Evolutionary conservation across 768 basidiomycete species (phyloP), one percentile per base, ranked within the genome.

Genomic region (Infundibulicybe gibba): DNA sequence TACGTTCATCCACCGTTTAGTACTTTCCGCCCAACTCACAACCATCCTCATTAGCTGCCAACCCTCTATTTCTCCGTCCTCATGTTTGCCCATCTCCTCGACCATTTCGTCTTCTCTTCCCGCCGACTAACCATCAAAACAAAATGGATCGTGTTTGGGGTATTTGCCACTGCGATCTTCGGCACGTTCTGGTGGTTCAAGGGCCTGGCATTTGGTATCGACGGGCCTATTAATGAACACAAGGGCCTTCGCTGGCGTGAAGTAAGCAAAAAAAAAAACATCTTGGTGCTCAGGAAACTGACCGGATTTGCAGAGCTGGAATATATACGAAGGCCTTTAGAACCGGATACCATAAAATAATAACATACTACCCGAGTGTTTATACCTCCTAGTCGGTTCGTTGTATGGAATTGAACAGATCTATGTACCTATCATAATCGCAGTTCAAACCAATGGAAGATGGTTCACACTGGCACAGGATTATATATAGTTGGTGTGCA

Each of bases 31-130:
- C 25, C 38, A 13, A 14, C 12, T 19, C 30, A 5, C 42, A 14
- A 44, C 52, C 14, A 50, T 49, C 50, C 40, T 16, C 15, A 32
- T 37, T 56, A 94, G 90, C 82, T 98, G 9, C 95, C 95, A 5
- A 94, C 95, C 0, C 73, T 97, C n/a, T 98, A 94, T 72, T 99
- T 99, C 67, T 78, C 94, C 17, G 91, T 98, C 41, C 68, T 98
- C 44, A 92, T 95, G 87, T 71, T 85, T 39, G 90, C 86, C 0
- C 92, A 97, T 62, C 64, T 98, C 47, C 74, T 95, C 51, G 94
- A 99, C 66, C 93, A 97, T 63, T 89, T 93, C 65, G 70, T 98
- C 56, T 97, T 99, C 70, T 80, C 81, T 2, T 83, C 90, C 12
- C 72, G 76, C 31, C 75, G 81, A 10, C 71, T 87, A 49, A 75